A percentile compares a stretch with the other conserved stretches of the same genome.
Conservation (phyloP, 202 grass and related monocot genomes). For the Hordeum pubiflorum region DNA sequence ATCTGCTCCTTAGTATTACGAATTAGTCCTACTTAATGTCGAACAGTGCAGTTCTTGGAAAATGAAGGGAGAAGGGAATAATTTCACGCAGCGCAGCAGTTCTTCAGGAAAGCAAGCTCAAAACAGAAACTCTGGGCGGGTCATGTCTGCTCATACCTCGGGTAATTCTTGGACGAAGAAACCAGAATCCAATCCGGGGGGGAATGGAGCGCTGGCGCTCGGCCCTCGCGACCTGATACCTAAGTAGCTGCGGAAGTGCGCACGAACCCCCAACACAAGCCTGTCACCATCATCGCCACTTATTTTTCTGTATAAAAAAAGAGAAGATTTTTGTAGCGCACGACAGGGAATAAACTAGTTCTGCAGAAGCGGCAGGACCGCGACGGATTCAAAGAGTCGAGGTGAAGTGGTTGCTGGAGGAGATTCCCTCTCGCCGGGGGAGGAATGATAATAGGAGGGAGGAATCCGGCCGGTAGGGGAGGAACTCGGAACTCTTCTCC, state of each 20-base stretch:
- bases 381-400: not conserved
- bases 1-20: not conserved
- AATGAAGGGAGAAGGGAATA: not conserved
- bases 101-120: not conserved
- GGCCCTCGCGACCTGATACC: not conserved
- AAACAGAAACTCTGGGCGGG: not conserved
- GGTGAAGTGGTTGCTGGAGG: not conserved
- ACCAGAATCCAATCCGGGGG: not conserved
- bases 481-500: not conserved
- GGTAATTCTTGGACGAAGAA: not conserved
- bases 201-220: not conserved
- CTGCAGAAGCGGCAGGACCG: not conserved
- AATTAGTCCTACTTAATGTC: not conserved
- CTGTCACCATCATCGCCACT: not conserved
- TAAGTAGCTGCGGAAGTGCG: not conserved
- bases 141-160: not conserved
- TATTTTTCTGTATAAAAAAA: not conserved
- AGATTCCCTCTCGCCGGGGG: not conserved
- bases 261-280: not conserved
- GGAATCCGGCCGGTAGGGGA: not conserved
- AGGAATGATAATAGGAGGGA: not conserved
- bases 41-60: not conserved
- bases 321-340: constrained; percentile 3
- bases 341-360: not conserved
- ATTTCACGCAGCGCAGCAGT: not conserved